Base-by-base conservation (phyloP, 352 stramenopile species). In the Phytophthora ohioensis region DNA sequence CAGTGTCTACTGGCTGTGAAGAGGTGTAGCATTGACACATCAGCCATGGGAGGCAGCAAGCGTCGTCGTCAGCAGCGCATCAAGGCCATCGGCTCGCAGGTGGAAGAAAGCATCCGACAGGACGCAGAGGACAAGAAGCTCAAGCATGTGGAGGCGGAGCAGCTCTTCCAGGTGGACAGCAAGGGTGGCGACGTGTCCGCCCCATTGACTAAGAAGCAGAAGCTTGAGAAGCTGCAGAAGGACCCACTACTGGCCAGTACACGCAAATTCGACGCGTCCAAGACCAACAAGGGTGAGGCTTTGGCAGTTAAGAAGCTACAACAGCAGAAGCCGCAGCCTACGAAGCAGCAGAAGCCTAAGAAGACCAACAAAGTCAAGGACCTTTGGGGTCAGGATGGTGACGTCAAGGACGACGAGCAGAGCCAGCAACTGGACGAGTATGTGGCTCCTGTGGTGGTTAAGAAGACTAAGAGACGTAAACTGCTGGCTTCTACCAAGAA, bases 121-220 rank as follows among this genome's bases (percentile, higher is more conserved):
- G 81, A 93, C 49, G 86, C 76, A 4, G 84, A 96, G 65, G 80
- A 89, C 39, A 85, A 91, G 52, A 93, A 94, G 78, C 79, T 94
- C n/a, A 72, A 95, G 74, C 73, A 88, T 39, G 83, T 88, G 11
- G 68, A 78, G 43, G 83, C 81, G 39, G 73, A 87, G n/a, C 73
- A 93, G 72, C 80, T 96, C 21, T 96, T 94, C 76, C 82, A 92
- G 64, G 77, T 95, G 52, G 89, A 96, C 79, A 91, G 73, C 64
- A 79, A 81, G 43, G 89, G 89, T 48, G 87, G 81, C 41, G 71
- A 70, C 10, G 64, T 30, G 13, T 46, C 58, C 5, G 70, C 69
- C 17, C 53, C 48, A n/a, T 69, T 92, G 31, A 83, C 75, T 49
- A 94, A 94, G 81, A 90, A 88, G 64, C 81, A 93, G 59, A 88